phyloP scores from a whole-genome alignment of 1,284 basidiomycete species.

The Rhodofomes roseus region DNA sequence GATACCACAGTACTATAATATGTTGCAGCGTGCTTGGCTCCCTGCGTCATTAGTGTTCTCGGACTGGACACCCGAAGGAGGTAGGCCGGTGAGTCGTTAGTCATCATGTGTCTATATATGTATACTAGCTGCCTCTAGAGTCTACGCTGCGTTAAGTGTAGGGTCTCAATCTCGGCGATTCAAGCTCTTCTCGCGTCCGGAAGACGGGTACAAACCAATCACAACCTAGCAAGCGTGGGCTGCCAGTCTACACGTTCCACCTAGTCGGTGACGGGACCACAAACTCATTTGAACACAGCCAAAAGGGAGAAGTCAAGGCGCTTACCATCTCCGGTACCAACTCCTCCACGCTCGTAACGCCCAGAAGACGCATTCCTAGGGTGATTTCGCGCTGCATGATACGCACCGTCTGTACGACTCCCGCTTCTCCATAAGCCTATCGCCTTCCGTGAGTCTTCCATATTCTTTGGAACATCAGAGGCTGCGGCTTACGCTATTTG shows the following conservation, averaged over 20 bases:
- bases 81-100: too few species aligned
- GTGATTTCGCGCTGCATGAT: conserved; percentile 82
- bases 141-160: background rate
- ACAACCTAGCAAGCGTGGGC: conserved; percentile 42
- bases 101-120: too few species aligned
- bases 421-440: conserved; percentile 80
- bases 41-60: too few species aligned
- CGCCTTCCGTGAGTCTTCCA: background rate
- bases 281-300: background rate
- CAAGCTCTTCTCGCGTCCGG: background rate
- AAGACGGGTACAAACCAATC: background rate
- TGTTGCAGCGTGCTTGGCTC: background rate
- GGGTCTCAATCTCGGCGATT: background rate
- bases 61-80: too few species aligned
- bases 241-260: conserved; percentile 71
- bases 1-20: background rate
- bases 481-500: conserved; percentile 64
- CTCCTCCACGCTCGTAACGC: conserved; percentile 67
- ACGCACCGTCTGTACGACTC: conserved; percentile 70
- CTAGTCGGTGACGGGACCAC: conserved; percentile 24
- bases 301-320: background rate
- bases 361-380: conserved; percentile 76
- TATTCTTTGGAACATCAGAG: background rate
- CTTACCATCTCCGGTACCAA: conserved; percentile 78
- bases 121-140: too few species aligned